Evolutionary conservation across 2,329 filamentous ascomycete genomes (phyloP).

Genomic region (Sodiomyces alkalinus): DNA sequence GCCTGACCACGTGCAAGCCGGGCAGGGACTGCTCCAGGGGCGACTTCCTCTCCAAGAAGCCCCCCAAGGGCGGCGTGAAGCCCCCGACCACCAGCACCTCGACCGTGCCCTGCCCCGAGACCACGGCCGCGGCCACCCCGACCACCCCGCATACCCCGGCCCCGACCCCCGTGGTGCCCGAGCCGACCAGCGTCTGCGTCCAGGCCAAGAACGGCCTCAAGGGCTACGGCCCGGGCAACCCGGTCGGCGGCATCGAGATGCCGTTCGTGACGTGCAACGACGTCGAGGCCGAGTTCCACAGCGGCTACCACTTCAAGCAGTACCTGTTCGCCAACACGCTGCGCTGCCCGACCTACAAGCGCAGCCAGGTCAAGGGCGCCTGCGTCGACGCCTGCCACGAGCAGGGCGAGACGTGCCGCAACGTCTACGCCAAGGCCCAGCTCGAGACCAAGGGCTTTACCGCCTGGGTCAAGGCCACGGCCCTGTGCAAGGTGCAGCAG

Average conservation of each 20-base stretch:
- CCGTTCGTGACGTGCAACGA: slow-evolving; percentile 42
- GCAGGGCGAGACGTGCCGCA: slow-evolving; percentile 32
- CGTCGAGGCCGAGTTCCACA: slow-evolving; percentile 21
- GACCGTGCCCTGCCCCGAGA: slow-evolving; percentile 15
- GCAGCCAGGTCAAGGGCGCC: slow-evolving; percentile 19
- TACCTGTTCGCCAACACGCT: slow-evolving; percentile 28
- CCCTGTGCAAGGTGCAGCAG: slow-evolving; percentile 34
- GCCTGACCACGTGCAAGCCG: slow-evolving; percentile 18
- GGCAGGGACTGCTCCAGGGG: slow-evolving; percentile 23
- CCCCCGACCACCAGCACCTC: slow-evolving; percentile 14
- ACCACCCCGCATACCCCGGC: slow-evolving; percentile 11
- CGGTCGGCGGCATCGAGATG: slow-evolving; percentile 34
- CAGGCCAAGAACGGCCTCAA: slow-evolving; percentile 40
- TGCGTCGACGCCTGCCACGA: slow-evolving; percentile 37
- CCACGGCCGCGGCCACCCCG: slow-evolving; percentile 14
- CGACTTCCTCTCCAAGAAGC: slow-evolving; percentile 25
- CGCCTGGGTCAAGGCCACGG: slow-evolving; percentile 16
- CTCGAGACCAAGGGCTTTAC: slow-evolving; percentile 26
- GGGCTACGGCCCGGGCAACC: slow-evolving; percentile 51
- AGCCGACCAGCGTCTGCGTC: slow-evolving; percentile 34
- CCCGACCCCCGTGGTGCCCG: slow-evolving; percentile 21
- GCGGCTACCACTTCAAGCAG: slow-evolving; percentile 32
- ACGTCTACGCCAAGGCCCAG: slow-evolving; percentile 35
- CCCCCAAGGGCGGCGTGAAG: slow-evolving; percentile 19
- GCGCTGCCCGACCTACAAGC: slow-evolving; percentile 28